A percentile compares a stretch with the other conserved stretches of the same genome.
These are phyloP conservation scores for Erucastrum elatum DNA, from an alignment of 345 rosid genomes.

Conservation along the genomic window DNA sequence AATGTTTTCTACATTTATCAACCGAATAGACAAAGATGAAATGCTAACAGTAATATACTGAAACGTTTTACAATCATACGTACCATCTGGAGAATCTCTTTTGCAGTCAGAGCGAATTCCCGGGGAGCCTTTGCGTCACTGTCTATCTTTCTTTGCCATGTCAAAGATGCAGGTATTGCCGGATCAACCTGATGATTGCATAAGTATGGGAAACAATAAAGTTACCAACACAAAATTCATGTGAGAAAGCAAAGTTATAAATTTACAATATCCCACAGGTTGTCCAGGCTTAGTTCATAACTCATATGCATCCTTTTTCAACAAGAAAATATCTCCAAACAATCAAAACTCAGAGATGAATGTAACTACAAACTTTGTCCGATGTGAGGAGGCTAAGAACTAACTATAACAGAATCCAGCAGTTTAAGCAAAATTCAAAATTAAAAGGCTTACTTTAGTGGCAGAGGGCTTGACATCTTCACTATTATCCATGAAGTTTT, in stretches of 20 bases:
- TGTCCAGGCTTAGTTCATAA: neutral
- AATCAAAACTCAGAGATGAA: neutral
- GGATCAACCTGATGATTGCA: slow-evolving; percentile 51
- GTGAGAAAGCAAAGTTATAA: neutral
- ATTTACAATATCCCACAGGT: neutral
- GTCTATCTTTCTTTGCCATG: slow-evolving; percentile 65
- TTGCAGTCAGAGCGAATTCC: slow-evolving; percentile 47
- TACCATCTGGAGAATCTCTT: slow-evolving; percentile 69
- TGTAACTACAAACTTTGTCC: neutral
- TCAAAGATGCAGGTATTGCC: slow-evolving; percentile 52
- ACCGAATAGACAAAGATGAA: neutral
- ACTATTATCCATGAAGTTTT: slow-evolving; percentile 36
- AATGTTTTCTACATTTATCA: neutral
- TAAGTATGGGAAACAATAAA: neutral
- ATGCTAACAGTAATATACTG: neutral
- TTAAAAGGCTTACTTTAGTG: slow-evolving; percentile 42
- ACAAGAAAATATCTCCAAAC: neutral
- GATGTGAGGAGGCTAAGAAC: neutral
- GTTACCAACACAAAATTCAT: neutral
- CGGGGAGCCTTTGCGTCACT: slow-evolving; percentile 40
- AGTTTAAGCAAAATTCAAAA: neutral
- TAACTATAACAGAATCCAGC: neutral
- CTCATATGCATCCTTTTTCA: neutral
- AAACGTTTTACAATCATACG: neutral
- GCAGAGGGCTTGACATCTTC: slow-evolving; percentile 34